A percentile compares a stretch with the other conserved stretches of the same genome.
Conservation (phyloP, 2,329 filamentous ascomycete genomes). For the Bipolaris cookei region DNA sequence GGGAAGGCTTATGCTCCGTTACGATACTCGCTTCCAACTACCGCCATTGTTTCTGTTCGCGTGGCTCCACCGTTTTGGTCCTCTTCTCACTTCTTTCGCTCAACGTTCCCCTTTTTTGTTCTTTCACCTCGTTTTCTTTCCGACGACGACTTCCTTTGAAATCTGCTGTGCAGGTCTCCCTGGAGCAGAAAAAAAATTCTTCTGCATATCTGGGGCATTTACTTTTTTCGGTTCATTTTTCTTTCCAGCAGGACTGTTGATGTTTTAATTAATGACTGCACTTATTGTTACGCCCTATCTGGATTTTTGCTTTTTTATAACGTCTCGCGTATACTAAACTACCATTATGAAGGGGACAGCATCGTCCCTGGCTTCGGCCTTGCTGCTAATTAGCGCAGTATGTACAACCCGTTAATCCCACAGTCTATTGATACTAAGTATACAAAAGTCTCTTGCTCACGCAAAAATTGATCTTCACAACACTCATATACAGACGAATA, state of each 20-base stretch:
- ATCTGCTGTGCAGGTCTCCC: conserved; percentile 46
- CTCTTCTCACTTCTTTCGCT: too few relatives aligned
- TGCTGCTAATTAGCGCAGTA: conserved; percentile 43
- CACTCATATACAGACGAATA: conserved; percentile 26
- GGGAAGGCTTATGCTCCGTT: too few relatives aligned
- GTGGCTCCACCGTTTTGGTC: too few relatives aligned
- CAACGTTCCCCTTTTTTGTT: conserved; percentile 23
- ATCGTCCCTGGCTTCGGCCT: conserved; percentile 30
- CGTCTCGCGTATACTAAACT: neutral
- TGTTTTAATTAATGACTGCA: conserved; percentile 40
- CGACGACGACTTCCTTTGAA: too few relatives aligned
- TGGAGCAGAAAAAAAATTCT: conserved; percentile 21
- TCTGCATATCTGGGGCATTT: conserved; percentile 43
- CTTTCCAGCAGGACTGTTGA: conserved; percentile 47
- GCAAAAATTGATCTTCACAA: conserved; percentile 36
- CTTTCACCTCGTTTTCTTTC: conserved; percentile 23
- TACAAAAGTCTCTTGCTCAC: conserved; percentile 35
- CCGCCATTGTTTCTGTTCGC: too few relatives aligned
- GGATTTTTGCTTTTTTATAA: neutral
- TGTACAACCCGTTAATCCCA: conserved; percentile 11
- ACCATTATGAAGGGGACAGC: conserved; percentile 41
- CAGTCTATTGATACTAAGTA: conserved; percentile 23
- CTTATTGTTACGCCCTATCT: neutral
- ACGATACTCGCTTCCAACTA: too few relatives aligned
- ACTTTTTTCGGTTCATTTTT: conserved; percentile 28